Base-by-base conservation (phyloP, 441 rosid genomes). In the Croton laevigatus region DNA sequence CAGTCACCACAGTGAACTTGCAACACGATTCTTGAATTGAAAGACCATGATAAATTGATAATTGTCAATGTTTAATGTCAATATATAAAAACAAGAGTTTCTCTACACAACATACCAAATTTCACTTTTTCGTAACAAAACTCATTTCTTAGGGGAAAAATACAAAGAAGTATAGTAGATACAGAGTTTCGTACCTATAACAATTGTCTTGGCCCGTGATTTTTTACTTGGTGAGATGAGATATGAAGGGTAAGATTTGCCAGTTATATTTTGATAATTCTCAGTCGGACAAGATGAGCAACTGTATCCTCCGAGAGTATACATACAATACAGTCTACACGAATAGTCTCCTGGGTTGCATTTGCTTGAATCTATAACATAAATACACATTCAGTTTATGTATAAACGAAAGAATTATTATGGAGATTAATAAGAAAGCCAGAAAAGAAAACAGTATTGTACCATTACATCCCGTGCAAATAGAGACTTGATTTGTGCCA, bases 221-320 rank as follows among this genome's bases (percentile, higher is more conserved):
- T 62, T 68, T 45, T 2, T 40, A 12, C 20, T 8, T 22, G 22
- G 5, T 5, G 6, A 3, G 3, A 53, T 0, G 3, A 9, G 2
- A 5, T 66, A 14, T 12, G 60, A 22, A 34, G n/a, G 65, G 1
- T n/a, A 53, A 69, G 65, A 72, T 5, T 4, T 8, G 19, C 4
- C 5, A 1, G 8, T 2, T 12, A 0, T 34, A 3, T 8, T 5
- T 22, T 36, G 5, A 40, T 4, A 6, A 67, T 67, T 52, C 2
- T 60, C 72, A 44, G 0, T 0, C 27, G 72, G 76, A 61, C 69
- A 73, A 1, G 55, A 73, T 0, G 62, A 3, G 63, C 76, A 73
- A 4, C 42, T 44, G 22, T 57, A 57, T 20, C 69, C 59, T 34
- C 59, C 59, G 5, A 63, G 53, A 0, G 36, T 53, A 19, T 73